phyloP scores from a whole-genome alignment of 1,284 basidiomycete genomes.

The Leucoagaricus sp. region DNA sequence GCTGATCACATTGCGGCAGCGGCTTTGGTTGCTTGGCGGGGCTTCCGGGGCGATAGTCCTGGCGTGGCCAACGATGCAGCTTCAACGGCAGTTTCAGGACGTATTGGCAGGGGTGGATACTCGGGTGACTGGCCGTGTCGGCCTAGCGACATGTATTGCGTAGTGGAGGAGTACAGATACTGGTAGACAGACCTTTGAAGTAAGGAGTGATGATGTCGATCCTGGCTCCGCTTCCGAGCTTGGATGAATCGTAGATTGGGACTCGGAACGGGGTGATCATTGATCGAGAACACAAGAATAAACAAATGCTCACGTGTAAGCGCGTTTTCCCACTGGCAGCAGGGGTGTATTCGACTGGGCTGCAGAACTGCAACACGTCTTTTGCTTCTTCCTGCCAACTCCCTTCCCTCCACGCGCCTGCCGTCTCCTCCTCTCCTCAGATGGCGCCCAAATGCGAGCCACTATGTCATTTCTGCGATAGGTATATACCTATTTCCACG shows the following conservation, averaged over 20 bases:
- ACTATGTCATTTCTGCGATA: slow-evolving; percentile 73
- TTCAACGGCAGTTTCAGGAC: slow-evolving; percentile 4
- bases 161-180: slow-evolving; percentile 73
- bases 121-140: slow-evolving; percentile 50
- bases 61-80: slow-evolving; percentile 19
- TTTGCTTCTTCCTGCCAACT: slow-evolving; percentile 16
- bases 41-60: slow-evolving; percentile 21
- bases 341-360: slow-evolving; percentile 8
- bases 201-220: background rate
- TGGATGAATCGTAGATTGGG: background rate
- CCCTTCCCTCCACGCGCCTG: slow-evolving; percentile 17
- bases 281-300: slow-evolving; percentile 10
- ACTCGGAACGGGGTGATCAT: background rate
- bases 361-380: slow-evolving; percentile 4
- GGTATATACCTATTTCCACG: slow-evolving; percentile 40
- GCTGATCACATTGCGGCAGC: slow-evolving; percentile 28
- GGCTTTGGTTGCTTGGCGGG: slow-evolving; percentile 46
- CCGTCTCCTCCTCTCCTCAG: slow-evolving; percentile 16
- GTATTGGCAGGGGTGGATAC: slow-evolving; percentile 10
- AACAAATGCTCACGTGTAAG: slow-evolving; percentile 15
- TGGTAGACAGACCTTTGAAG: slow-evolving; percentile 42
- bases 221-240: background rate
- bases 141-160: slow-evolving; percentile 61
- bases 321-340: slow-evolving; percentile 11
- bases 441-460: slow-evolving; percentile 71